These are phyloP conservation scores for Eutrema salsugineum DNA, from an alignment of 441 rosid species.

Conservation along the genomic window DNA sequence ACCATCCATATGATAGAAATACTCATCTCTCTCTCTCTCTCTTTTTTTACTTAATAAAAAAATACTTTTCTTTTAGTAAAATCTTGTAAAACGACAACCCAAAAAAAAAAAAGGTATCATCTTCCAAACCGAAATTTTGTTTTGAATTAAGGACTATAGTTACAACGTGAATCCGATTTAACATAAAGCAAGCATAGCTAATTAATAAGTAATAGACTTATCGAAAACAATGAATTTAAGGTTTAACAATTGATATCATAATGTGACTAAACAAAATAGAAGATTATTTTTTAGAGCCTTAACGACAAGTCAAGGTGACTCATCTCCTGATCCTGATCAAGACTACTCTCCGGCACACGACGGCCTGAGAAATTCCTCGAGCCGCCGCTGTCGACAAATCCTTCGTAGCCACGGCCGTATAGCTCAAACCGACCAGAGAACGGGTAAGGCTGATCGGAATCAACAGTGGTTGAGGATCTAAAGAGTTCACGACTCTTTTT, in stretches of 20 bases:
- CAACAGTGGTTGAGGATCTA: slow-evolving; percentile 38
- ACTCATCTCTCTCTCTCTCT: background rate
- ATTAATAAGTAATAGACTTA: background rate
- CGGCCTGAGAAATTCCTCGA: slow-evolving; percentile 17
- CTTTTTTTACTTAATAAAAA: background rate
- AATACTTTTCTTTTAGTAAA: background rate
- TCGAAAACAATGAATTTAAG: slow-evolving; percentile 8
- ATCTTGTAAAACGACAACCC: background rate
- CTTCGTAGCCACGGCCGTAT: slow-evolving; percentile 36
- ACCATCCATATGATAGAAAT: background rate
- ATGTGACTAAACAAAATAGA: slow-evolving; percentile 17
- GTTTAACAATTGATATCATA: slow-evolving; percentile 22
- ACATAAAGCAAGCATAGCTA: background rate
- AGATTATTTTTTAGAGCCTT: slow-evolving; percentile 46
- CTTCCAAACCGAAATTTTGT: background rate
- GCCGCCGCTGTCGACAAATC: slow-evolving; percentile 19
- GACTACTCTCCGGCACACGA: slow-evolving; percentile 40
- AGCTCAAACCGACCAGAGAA: slow-evolving; percentile 30
- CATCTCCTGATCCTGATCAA: slow-evolving; percentile 59
- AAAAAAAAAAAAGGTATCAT: background rate
- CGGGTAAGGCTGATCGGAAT: slow-evolving; percentile 22
- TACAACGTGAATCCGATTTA: slow-evolving; percentile 2
- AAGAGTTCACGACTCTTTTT: slow-evolving; percentile 76
- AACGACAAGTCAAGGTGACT: slow-evolving; percentile 78
- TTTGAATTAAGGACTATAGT: slow-evolving; percentile 17